Base-by-base conservation (phyloP, 2,329 filamentous ascomycete genomes). In the Hymenotorrendiella dingleyae region DNA sequence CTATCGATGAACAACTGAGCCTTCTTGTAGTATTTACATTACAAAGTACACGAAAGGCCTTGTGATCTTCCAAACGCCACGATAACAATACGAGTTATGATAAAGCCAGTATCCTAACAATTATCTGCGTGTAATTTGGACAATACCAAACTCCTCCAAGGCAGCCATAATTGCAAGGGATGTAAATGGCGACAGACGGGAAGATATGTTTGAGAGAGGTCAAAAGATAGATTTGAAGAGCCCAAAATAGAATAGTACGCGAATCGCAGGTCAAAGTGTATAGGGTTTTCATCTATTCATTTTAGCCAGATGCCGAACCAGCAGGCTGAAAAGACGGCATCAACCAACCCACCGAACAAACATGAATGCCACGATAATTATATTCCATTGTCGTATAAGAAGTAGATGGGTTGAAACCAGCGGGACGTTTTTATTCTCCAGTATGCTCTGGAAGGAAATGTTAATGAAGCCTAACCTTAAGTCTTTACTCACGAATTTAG, bases 401-500 rank as follows among this genome's bases (percentile, higher is more conserved):
- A 8, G 61, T 36, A 38, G 57, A 59, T 34, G 63, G 35, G 29
- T 58, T 60, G 16, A 60, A 59, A 19, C 59, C 58, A 10, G 58
- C 57, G 6, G 49, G 45, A 8, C 59, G 56, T 2, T 59, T 58
- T 43, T 63, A 60, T 6, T 58, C 59, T 46, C 62, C 61, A 10
- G 61, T 58, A 6, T 60, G n/a, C 59, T 11, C 50, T 46, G 36
- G 19, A 20, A 32, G 11, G 4, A 22, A 36, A 11, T 14, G 39
- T 42, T 16, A 38, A 35, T 20, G 36, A 35, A 21, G 19, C 10
- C 43, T 24, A 22, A 26, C 22, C n/a, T n/a, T n/a, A n/a, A n/a
- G 36, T 38, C 22, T 14, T 27, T 16, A 16, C 6, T 14, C 16
- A 23, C 22, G 14, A 19, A 10, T 9, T 16, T n/a, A 12, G 4